Base-by-base conservation (phyloP, 805 yeast genomes). In the Spathaspora sp. region DNA sequence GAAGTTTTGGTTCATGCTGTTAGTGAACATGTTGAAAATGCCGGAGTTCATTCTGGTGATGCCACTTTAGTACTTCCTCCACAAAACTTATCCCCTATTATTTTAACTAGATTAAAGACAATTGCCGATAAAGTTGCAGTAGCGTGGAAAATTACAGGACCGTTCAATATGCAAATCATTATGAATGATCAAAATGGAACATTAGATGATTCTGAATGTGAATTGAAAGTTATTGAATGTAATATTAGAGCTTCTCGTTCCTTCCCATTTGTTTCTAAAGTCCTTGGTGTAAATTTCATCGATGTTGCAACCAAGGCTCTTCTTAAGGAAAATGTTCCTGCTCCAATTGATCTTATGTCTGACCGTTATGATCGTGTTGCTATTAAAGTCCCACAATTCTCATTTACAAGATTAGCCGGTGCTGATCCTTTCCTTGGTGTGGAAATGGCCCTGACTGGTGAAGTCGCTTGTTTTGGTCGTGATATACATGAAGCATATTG, bases 391-490 rank as follows among this genome's bases (percentile, higher is more conserved):
- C 99, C 99, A 46, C 99, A 94, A 76, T 94, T 94, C 74, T 93
- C 98, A 7, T 94, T 94, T 78, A 92, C 98, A 40, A 86, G 99
- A 77, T 80, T 94, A 64, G 97, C 98, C 17, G 99, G 99, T 59
- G 99, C 99, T 48, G 99, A 94, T 72, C 99, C 99, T 57, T 92
- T 89, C 80, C 79, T 94, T 66, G 99, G 99, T 57, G 99, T 94
- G 59, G 99, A 94, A 77, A 94, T 94, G 99, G 86, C 98, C 6
- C 92, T 98, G 11, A 94, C 99, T 49, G 99, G 99, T 72, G 99
- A 94, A 76, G 88, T 94, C 67, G 99, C 99, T 29, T 89, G 97
- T 68, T 94, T 94, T 67, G 99, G 99, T 61, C 77, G 77, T 55
- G 86, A 89, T 70, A 69, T 87, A 56, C 62, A 80, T 51, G 98